A percentile compares a stretch with the other conserved stretches of the same genome.
phyloP scores from a whole-genome alignment of 148 eudicot genomes.

The Camellia japonica region DNA sequence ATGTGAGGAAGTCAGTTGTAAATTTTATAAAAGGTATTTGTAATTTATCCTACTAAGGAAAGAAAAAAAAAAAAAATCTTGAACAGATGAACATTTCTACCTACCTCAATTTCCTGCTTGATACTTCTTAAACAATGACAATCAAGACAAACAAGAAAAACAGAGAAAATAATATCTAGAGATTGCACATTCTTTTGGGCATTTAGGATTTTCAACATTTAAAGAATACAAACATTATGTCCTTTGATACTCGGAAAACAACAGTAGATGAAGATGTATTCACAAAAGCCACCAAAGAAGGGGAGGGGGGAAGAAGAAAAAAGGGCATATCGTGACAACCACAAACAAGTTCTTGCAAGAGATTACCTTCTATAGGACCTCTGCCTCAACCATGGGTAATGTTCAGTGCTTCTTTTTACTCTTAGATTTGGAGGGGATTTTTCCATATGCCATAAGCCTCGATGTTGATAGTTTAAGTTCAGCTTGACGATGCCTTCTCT shows the following conservation, averaged over 20 bases:
- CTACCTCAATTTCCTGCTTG: background rate
- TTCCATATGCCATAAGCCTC: constrained; percentile 63
- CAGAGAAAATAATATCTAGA: background rate
- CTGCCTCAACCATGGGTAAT: background rate
- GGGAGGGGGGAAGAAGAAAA: background rate
- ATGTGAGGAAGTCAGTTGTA: too few relatives aligned
- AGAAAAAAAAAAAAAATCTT: too few relatives aligned
- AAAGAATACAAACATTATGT: background rate
- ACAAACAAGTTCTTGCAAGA: background rate
- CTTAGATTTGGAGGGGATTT: constrained; percentile 49
- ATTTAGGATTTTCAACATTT: background rate
- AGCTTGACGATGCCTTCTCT: constrained; percentile 49
- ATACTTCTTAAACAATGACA: background rate
- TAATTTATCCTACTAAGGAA: too few relatives aligned
- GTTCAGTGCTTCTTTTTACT: constrained; percentile 47
- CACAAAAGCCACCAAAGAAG: background rate
- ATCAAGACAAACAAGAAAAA: background rate
- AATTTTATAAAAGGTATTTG: too few relatives aligned
- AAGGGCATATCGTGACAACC: background rate
- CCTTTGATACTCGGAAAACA: background rate
- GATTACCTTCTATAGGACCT: constrained; percentile 14
- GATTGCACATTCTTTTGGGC: background rate
- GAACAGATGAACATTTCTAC: too few relatives aligned
- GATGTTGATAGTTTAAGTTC: constrained; percentile 37
- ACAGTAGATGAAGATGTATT: background rate